phyloP scores from a whole-genome alignment of 2,329 filamentous ascomycete genomes.

The Paecilomyces formosus region DNA sequence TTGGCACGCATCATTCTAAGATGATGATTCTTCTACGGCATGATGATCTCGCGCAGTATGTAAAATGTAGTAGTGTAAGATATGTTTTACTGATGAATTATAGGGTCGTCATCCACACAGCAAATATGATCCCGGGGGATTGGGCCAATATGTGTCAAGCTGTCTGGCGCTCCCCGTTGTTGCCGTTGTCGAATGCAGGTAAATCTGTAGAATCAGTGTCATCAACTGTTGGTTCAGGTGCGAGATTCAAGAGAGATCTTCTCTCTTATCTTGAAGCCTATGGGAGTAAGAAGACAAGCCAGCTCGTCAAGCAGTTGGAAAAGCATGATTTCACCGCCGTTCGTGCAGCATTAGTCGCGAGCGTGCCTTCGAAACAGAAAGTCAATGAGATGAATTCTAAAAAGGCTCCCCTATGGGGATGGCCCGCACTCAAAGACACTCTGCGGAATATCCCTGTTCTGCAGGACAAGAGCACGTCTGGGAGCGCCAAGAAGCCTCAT shows the following conservation, averaged over 20 bases:
- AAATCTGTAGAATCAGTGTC: conserved; percentile 4
- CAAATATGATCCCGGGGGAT: conserved; percentile 83
- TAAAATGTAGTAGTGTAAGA: background rate
- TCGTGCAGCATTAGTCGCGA: conserved; percentile 66
- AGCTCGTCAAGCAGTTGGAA: conserved; percentile 51
- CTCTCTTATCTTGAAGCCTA: conserved; percentile 67
- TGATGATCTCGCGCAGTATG: conserved; percentile 63
- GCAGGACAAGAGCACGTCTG: conserved; percentile 4
- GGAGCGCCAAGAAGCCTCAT: conserved; percentile 16
- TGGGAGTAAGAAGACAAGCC: conserved; percentile 46
- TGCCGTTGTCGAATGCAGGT: conserved; percentile 43
- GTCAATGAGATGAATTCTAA: conserved; percentile 34
- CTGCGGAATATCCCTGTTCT: conserved; percentile 49
- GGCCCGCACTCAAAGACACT: conserved; percentile 58
- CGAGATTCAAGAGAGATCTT: conserved; percentile 68
- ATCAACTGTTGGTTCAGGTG: conserved; percentile 51
- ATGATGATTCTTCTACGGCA: conserved; percentile 78
- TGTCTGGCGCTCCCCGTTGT: conserved; percentile 67
- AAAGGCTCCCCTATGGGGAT: conserved; percentile 63
- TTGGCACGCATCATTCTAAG: conserved; percentile 80
- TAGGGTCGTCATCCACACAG: conserved; percentile 71
- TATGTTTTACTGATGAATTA: background rate
- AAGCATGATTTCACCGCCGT: conserved; percentile 64
- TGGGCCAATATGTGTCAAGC: conserved; percentile 86
- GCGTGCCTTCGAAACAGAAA: conserved; percentile 63